phyloP scores from a whole-genome alignment of 2,329 filamentous ascomycete species.

The Colletotrichum sp. region DNA sequence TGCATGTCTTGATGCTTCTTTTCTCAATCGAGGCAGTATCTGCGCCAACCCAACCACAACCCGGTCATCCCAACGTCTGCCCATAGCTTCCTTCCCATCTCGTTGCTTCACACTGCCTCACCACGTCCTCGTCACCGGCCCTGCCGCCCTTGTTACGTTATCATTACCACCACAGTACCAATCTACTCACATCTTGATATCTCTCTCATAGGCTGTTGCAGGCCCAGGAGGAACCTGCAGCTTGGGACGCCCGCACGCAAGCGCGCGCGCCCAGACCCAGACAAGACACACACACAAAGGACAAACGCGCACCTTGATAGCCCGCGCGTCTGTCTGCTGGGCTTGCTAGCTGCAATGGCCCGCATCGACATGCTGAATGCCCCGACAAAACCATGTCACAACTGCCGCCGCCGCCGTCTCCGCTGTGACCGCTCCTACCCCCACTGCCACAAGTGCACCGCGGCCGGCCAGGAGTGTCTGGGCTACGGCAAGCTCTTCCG shows the following conservation, averaged over 20 bases:
- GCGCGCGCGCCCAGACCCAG: not conserved
- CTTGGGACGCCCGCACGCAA: not conserved
- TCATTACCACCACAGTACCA: not conserved
- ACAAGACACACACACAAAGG: not conserved
- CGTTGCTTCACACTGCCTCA: not conserved
- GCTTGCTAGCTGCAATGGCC: not conserved
- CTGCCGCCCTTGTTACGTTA: constrained; percentile 1
- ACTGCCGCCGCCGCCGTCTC: constrained; percentile 57
- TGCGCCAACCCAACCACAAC: not conserved
- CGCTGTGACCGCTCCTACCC: constrained; percentile 58
- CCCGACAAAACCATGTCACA: constrained; percentile 47
- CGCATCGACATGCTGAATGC: constrained; percentile 16
- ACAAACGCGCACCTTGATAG: not conserved
- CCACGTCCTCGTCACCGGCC: not conserved
- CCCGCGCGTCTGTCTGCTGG: not conserved
- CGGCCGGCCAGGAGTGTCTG: constrained; percentile 54
- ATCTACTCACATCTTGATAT: not conserved
- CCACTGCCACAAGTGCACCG: constrained; percentile 56
- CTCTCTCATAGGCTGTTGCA: not conserved
- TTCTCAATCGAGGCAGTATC: constrained; percentile 16
- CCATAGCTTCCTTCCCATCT: not conserved
- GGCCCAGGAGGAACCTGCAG: not conserved
- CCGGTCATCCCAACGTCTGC: not conserved
- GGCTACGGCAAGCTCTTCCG: constrained; percentile 59
- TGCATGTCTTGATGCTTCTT: constrained; percentile 17